Evolutionary conservation across 805 yeast species (phyloP), one percentile per base, ranked within the genome.

Genomic region (Cyberlindnera galapagoensis): DNA sequence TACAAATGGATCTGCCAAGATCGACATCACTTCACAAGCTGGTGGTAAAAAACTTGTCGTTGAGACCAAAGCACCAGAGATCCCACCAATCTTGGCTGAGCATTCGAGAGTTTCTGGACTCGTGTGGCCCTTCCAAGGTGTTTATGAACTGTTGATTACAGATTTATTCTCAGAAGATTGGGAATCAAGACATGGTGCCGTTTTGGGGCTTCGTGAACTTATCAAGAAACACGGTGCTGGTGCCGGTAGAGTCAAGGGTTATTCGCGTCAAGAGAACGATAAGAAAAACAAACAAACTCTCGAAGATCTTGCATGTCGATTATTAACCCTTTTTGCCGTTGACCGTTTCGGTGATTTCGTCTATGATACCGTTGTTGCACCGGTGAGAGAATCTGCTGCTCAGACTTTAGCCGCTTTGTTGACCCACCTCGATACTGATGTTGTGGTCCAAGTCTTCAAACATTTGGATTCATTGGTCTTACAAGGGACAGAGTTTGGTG

Each of bases 271-370:
- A 26, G 85, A 82, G 43, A 92, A 92, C 50, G 74, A 76, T 42
- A 34, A 43, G 5, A 67, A 78, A 40, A 92, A 90, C 50, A 59
- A 63, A 12, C 69, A 66, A 27, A 81, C 88, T 33, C 63, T 92
- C 21, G 95, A 92, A 55, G 97, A 92, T 57, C 65, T 90, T 36
- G 80, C 94, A 4, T 85, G 92, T 13, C 69, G 97, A 40, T 53
- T 92, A 28, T 68, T 94, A 49, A 81, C 94, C 6, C 64, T 92
- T 9, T 85, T 92, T 57, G 90, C 97, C 3, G 63, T 92, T 33
- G 99, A 92, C 59, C 63, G 97, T 46, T 92, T 92, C 59, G 97
- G 97, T 28, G 99, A 92, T 62, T 92, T 84, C 56, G 95, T 92
- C 20, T 80, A 94, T 26, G 99, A 92, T 52, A 94, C 95, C 6